A percentile compares a stretch with the other conserved stretches of the same genome.
Conservation (phyloP, 345 rosid species). For the Cardamine resedifolia region DNA sequence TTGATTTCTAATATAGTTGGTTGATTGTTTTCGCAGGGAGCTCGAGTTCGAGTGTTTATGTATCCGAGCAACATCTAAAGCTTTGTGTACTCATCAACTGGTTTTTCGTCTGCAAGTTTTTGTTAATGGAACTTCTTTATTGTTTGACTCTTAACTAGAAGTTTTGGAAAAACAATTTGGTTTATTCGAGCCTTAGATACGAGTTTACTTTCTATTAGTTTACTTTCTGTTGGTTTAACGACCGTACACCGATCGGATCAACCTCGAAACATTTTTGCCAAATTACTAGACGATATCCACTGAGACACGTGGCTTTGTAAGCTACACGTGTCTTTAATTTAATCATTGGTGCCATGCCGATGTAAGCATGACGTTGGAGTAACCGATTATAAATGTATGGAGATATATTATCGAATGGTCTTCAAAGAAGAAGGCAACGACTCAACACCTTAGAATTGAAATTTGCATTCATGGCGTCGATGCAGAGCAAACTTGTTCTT, state of each 20-base stretch:
- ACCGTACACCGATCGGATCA: neutral
- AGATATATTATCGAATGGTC: neutral
- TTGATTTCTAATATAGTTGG: neutral
- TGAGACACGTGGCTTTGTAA: neutral
- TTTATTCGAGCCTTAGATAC: neutral
- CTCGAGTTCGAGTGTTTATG: conserved; percentile 78
- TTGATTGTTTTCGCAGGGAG: conserved; percentile 52
- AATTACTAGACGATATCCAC: neutral
- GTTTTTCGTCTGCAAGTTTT: neutral
- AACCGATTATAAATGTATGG: neutral
- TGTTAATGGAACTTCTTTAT: neutral
- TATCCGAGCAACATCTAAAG: conserved; percentile 84
- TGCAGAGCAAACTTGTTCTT: conserved; percentile 1
- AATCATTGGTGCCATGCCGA: neutral
- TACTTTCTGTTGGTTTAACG: neutral
- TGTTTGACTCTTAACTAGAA: neutral
- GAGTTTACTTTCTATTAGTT: neutral
- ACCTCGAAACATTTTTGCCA: neutral
- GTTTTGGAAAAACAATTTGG: neutral
- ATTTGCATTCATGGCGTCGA: conserved; percentile 31
- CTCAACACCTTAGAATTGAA: neutral
- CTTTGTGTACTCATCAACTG: neutral
- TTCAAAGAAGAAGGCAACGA: neutral
- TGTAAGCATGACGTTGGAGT: neutral
- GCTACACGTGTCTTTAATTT: conserved; percentile 12